A percentile compares a stretch with the other conserved stretches of the same genome.
Conservation (phyloP, 768 basidiomycete genomes). For the Termitomyces sp. region DNA sequence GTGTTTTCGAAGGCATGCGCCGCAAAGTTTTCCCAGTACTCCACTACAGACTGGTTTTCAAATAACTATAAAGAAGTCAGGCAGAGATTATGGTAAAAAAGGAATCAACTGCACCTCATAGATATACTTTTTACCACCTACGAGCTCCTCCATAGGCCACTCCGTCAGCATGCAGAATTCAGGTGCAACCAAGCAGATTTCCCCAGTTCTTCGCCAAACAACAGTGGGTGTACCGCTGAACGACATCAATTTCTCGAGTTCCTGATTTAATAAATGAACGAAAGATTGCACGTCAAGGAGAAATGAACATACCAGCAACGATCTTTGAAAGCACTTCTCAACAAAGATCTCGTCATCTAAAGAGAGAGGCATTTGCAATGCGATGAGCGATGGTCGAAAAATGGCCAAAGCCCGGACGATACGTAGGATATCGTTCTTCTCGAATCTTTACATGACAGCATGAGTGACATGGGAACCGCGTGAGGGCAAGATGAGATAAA, state of each 20-base stretch:
- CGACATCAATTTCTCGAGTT: conserved; percentile 94
- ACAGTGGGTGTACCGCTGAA: conserved; percentile 97
- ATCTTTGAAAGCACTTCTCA: conserved; percentile 92
- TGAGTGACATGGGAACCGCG: conserved; percentile 8
- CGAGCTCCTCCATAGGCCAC: conserved; percentile 82
- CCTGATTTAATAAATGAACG: conserved; percentile 38
- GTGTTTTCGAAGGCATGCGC: conserved; percentile 97
- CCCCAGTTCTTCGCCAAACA: conserved; percentile 96
- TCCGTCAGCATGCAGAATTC: conserved; percentile 95
- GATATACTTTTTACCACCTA: conserved; percentile 53
- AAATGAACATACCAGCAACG: conserved; percentile 61
- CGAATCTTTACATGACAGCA: conserved; percentile 56
- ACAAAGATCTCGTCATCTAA: conserved; percentile 96
- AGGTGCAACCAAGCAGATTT: conserved; percentile 93
- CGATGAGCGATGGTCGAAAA: conserved; percentile 94
- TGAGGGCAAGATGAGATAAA: conserved; percentile 16
- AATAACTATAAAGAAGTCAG: conserved; percentile 57
- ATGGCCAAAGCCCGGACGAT: conserved; percentile 93
- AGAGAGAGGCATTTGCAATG: conserved; percentile 95
- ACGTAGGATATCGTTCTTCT: conserved; percentile 92
- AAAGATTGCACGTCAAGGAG: conserved; percentile 7
- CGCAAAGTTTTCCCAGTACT: conserved; percentile 96
- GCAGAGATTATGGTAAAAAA: background rate
- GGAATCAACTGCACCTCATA: conserved; percentile 43
- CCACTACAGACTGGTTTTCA: conserved; percentile 91